A percentile compares a stretch with the other conserved stretches of the same genome.
These are phyloP conservation scores for Platismatia glauca DNA, from an alignment of 495 filamentous ascomycete species.

Conservation along the genomic window DNA sequence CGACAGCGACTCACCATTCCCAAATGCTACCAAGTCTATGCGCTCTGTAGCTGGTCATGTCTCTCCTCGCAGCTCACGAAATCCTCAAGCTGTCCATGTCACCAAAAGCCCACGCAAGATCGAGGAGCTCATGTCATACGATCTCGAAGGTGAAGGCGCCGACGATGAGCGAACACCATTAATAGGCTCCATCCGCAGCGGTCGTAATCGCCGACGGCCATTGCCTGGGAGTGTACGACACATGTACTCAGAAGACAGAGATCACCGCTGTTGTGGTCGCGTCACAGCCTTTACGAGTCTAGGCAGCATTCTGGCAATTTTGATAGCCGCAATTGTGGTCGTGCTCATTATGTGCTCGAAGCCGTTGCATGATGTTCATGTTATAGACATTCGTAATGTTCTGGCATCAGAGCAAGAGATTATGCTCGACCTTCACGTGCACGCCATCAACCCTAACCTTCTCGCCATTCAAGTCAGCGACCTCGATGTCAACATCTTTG, in stretches of 20 bases:
- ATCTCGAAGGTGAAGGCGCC: conserved; percentile 65
- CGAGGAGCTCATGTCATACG: conserved; percentile 51
- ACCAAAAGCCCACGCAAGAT: conserved; percentile 43
- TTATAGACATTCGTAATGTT: conserved; percentile 75
- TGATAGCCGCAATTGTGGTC: conserved; percentile 70
- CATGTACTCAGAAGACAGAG: conserved; percentile 60
- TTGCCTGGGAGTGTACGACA: conserved; percentile 56
- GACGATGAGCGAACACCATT: conserved; percentile 90
- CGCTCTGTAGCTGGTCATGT: conserved; percentile 38
- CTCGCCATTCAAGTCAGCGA: conserved; percentile 74
- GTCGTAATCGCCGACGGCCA: conserved; percentile 54
- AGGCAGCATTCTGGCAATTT: conserved; percentile 60
- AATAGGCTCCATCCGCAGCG: conserved; percentile 54
- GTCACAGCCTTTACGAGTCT: conserved; percentile 76
- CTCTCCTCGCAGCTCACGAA: conserved; percentile 43
- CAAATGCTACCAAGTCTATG: conserved; percentile 34
- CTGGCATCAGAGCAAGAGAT: conserved; percentile 90
- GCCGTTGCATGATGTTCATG: conserved; percentile 63
- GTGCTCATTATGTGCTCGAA: conserved; percentile 91
- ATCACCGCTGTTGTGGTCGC: conserved; percentile 55
- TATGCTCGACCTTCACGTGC: conserved; percentile 85
- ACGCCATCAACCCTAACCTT: conserved; percentile 83
- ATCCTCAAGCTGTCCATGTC: conserved; percentile 29
- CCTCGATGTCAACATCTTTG: conserved; percentile 86
- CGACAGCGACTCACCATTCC: conserved; percentile 66